A percentile compares a stretch with the other conserved stretches of the same genome.
Conservation (phyloP, 2,329 filamentous ascomycete species). For the Monilinia laxa region DNA sequence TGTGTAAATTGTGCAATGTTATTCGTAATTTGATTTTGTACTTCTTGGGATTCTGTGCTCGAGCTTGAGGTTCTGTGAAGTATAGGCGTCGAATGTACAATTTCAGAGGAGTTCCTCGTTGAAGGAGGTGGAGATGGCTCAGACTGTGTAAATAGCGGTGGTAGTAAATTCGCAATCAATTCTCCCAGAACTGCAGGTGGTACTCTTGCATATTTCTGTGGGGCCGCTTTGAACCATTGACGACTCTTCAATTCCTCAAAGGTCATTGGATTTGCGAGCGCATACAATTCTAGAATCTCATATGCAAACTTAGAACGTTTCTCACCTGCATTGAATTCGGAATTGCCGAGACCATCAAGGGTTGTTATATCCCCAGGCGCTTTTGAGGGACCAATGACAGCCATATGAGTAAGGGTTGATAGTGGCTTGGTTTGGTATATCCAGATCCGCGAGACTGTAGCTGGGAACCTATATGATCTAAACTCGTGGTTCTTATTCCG, state of each 20-base stretch:
- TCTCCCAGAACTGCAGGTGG: slow-evolving; percentile 58
- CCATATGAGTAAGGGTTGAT: slow-evolving; percentile 59
- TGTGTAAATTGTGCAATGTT: slow-evolving; percentile 37
- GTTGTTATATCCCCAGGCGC: slow-evolving; percentile 49
- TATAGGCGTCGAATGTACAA: background rate
- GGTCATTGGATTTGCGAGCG: slow-evolving; percentile 59
- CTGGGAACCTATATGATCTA: slow-evolving; percentile 55
- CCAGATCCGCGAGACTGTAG: slow-evolving; percentile 60
- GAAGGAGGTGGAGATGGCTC: background rate
- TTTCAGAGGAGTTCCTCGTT: background rate
- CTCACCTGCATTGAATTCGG: slow-evolving; percentile 43
- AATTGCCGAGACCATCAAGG: slow-evolving; percentile 50
- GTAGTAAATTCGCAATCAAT: slow-evolving; percentile 57
- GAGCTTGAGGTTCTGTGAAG: slow-evolving; percentile 15
- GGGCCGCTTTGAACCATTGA: slow-evolving; percentile 53
- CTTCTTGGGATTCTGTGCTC: slow-evolving; percentile 38
- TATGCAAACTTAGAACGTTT: slow-evolving; percentile 44
- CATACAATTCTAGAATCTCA: slow-evolving; percentile 57
- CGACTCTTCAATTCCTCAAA: slow-evolving; percentile 53
- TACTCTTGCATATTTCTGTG: slow-evolving; percentile 54
- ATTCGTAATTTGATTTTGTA: slow-evolving; percentile 35
- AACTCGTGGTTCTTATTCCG: slow-evolving; percentile 56
- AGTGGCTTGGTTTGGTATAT: slow-evolving; percentile 53
- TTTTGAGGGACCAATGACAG: slow-evolving; percentile 50
- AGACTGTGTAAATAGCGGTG: slow-evolving; percentile 47